Evolutionary conservation across 148 eudicot genomes (phyloP).

Genomic region (Chenopodium quinoa): DNA sequence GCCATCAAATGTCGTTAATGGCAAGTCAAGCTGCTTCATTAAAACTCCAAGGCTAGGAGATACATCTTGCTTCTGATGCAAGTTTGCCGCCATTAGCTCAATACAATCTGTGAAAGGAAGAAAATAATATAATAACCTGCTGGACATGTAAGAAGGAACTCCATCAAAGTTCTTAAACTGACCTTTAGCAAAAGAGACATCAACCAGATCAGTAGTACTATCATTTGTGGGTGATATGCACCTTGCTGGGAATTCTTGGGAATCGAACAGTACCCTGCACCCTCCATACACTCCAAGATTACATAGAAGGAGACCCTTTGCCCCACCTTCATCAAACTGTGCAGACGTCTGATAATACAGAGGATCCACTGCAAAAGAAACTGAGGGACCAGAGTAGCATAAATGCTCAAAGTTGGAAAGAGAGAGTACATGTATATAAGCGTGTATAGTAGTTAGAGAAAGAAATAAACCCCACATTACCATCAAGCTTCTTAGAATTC

Average conservation of each 20-base stretch:
- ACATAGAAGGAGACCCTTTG: constrained; percentile 83
- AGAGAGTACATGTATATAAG: background rate
- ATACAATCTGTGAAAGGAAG: constrained; percentile 46
- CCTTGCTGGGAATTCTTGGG: constrained; percentile 79
- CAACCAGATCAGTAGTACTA: constrained; percentile 45
- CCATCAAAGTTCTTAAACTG: background rate
- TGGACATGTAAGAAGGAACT: constrained; percentile 7
- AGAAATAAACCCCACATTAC: constrained; percentile 32
- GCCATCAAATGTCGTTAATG: constrained; percentile 24
- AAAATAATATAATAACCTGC: background rate
- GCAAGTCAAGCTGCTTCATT: constrained; percentile 52
- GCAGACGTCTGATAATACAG: constrained; percentile 95
- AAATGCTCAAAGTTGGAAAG: constrained; percentile 3
- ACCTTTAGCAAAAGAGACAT: constrained; percentile 84
- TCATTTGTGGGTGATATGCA: constrained; percentile 40
- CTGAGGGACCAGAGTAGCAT: constrained; percentile 36
- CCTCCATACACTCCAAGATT: constrained; percentile 90
- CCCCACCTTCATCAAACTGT: constrained; percentile 99
- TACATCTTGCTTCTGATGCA: constrained; percentile 51
- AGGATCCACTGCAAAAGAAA: constrained; percentile 97
- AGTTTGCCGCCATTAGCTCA: constrained; percentile 62
- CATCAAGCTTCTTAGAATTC: constrained; percentile 91
- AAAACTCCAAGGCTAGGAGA: constrained; percentile 70
- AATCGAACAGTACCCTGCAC: constrained; percentile 90
- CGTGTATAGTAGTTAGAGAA: background rate